Evolutionary conservation across 176 grass and related monocot species (phyloP).

Genomic region (Tillandsia fasciculata): DNA sequence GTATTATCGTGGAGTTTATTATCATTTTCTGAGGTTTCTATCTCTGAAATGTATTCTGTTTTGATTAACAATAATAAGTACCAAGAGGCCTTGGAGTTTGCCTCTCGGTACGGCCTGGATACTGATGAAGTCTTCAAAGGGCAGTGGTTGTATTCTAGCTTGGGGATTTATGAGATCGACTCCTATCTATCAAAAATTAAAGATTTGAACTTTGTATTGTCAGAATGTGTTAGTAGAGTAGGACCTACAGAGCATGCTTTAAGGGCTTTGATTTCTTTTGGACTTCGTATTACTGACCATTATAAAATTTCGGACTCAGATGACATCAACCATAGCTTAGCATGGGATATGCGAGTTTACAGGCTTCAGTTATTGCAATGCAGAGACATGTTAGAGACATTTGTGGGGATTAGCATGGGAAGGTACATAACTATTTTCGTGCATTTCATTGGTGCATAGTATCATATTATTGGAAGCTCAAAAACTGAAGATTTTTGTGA

Average conservation of each 20-base stretch:
- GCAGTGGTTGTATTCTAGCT: conserved; percentile 49
- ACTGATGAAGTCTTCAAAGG: conserved; percentile 87
- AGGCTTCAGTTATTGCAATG: conserved; percentile 66
- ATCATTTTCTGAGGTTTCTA: conserved; percentile 61
- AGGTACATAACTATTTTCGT: conserved; percentile 33
- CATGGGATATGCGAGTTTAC: conserved; percentile 55
- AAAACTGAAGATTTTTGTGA: no score
- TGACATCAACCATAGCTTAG: conserved; percentile 31
- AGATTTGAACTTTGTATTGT: conserved; percentile 72
- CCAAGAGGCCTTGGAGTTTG: conserved; percentile 63
- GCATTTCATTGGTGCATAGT: not conserved
- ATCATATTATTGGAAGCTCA: not conserved
- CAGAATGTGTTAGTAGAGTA: conserved; percentile 82
- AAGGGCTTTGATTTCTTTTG: conserved; percentile 81
- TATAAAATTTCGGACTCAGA: conserved; percentile 56
- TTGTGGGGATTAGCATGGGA: conserved; percentile 97
- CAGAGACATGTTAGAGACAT: conserved; percentile 82
- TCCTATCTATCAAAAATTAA: conserved; percentile 65
- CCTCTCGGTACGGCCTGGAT: conserved; percentile 53
- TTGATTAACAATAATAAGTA: conserved; percentile 52
- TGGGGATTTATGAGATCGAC: conserved; percentile 56
- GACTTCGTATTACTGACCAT: conserved; percentile 50
- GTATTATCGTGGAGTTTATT: conserved; percentile 61
- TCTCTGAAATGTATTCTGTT: conserved; percentile 65
- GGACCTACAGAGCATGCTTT: conserved; percentile 52